Evolutionary conservation across 2,329 filamentous ascomycete species (phyloP).

Genomic region (Aspergillus carbonarius): DNA sequence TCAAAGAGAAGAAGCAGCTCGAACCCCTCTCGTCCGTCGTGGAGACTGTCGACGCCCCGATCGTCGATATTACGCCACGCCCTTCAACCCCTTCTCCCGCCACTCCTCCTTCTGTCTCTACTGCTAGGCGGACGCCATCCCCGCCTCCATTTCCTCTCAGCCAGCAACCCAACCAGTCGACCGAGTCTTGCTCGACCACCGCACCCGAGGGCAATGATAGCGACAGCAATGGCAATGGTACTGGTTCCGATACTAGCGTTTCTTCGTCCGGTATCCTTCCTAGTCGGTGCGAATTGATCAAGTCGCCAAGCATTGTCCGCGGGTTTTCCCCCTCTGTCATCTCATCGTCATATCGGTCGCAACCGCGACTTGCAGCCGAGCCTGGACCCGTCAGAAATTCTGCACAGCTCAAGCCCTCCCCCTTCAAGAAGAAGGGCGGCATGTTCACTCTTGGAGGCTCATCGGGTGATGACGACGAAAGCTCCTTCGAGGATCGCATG

Average conservation of each 20-base stretch:
- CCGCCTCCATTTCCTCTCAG: conserved; percentile 31
- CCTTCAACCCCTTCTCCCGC: conserved; percentile 42
- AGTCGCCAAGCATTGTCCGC: conserved; percentile 70
- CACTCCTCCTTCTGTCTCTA: conserved; percentile 32
- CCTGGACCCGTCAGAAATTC: conserved; percentile 57
- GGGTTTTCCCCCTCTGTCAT: conserved; percentile 80
- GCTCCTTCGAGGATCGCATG: conserved; percentile 67
- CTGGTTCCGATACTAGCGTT: conserved; percentile 62
- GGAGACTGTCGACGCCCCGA: conserved; percentile 40
- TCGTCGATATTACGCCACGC: conserved; percentile 46
- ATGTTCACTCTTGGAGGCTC: conserved; percentile 75
- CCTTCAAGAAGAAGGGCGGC: conserved; percentile 65
- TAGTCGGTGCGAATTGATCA: conserved; percentile 51
- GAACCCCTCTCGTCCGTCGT: conserved; percentile 53
- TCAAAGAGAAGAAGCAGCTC: conserved; percentile 77
- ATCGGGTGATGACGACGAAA: conserved; percentile 79
- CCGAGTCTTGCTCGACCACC: conserved; percentile 63
- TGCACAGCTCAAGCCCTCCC: conserved; percentile 57
- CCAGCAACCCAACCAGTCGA: conserved; percentile 44
- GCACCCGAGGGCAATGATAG: conserved; percentile 46
- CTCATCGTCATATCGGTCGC: conserved; percentile 66
- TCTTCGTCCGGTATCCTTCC: conserved; percentile 51
- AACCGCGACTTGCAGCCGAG: conserved; percentile 54
- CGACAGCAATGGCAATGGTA: conserved; percentile 43
- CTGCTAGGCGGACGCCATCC: conserved; percentile 33